Base-by-base conservation (phyloP, 2,329 filamentous ascomycete genomes). In the Juglanconis sp. region DNA sequence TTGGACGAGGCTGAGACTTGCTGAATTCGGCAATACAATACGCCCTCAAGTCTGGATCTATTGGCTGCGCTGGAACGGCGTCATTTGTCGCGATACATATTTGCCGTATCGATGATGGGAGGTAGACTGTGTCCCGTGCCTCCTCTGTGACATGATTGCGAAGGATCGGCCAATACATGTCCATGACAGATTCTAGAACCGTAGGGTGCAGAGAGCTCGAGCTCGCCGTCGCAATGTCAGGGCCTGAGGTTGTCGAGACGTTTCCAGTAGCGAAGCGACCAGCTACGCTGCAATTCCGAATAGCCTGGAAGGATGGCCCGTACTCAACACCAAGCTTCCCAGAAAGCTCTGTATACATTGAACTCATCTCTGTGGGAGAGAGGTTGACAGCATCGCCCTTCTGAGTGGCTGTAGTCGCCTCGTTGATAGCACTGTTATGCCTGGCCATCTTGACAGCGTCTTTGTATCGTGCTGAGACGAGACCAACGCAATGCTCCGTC, bases 401-500 rank as follows among this genome's bases (percentile, higher is more conserved):
- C 6, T 35, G 11, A 4, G 55, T 42, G 7, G 47, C 47, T 10
- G 36, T 4, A 3, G 9, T 42, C 5, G 68, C 63, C n/a, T 69
- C 61, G 15, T 69, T 65, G 1, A 70, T 68, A 5, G 69, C 68
- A 10, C 68, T 63, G 44, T 48, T 66, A 52, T 69, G 71, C 59
- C 69, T 70, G n/a, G 65, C 65, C 35, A 73, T 71, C 53, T 79
- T 75, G 1, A 81, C 74, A 5, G 75, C 74, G 61, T 80, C 78
- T 1, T 68, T 62, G 11, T 77, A 72, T 50, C 71, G 70, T 3
- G 80, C 74, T 5, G 75, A 70, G 9, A 86, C 73, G 3, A 82
- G 71, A n/a, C 82, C 82, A 53, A 78, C 75, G 67, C 83, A 86
- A 66, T 87, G 80, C 65, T 87, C 81, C 0, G 79, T 78, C 84